Evolutionary conservation across 306 rosid species (phyloP).

Genomic region (Carpinus fangiana): DNA sequence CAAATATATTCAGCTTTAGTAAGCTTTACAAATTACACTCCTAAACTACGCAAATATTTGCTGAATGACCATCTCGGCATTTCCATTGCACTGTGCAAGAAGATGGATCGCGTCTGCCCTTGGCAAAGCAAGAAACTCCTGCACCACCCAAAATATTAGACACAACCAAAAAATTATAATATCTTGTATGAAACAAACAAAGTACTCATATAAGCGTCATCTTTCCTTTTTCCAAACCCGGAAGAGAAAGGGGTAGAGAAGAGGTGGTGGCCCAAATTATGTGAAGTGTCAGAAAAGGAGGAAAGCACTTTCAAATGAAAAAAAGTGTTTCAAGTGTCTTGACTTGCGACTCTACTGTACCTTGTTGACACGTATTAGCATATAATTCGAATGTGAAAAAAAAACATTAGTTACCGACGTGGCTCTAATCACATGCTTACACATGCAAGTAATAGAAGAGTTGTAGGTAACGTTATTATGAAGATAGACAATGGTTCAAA

Average conservation of each 20-base stretch:
- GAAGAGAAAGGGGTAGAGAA: too few relatives aligned
- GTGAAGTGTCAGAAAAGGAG: background rate
- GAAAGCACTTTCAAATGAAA: background rate
- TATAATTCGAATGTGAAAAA: too few relatives aligned
- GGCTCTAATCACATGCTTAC: too few relatives aligned
- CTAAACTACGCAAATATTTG: constrained; percentile 71
- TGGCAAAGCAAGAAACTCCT: constrained; percentile 96
- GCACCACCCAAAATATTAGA: constrained; percentile 30
- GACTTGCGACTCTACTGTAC: too few relatives aligned
- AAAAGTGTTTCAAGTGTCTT: background rate
- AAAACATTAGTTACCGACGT: too few relatives aligned
- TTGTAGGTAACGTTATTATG: too few relatives aligned
- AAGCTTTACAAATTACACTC: constrained; percentile 11
- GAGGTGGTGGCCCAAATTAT: too few relatives aligned
- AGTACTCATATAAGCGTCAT: too few relatives aligned
- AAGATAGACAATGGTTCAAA: background rate
- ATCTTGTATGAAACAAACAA: background rate
- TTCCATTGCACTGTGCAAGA: constrained; percentile 91
- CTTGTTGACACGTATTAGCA: too few relatives aligned
- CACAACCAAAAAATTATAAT: constrained; percentile 10
- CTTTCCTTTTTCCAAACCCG: too few relatives aligned
- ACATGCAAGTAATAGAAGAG: too few relatives aligned
- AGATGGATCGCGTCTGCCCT: constrained; percentile 99
- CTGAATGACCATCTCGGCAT: constrained; percentile 93
- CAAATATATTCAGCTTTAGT: constrained; percentile 20